Conservation (phyloP, 345 rosid species). For the Rhizophora apiculata region DNA sequence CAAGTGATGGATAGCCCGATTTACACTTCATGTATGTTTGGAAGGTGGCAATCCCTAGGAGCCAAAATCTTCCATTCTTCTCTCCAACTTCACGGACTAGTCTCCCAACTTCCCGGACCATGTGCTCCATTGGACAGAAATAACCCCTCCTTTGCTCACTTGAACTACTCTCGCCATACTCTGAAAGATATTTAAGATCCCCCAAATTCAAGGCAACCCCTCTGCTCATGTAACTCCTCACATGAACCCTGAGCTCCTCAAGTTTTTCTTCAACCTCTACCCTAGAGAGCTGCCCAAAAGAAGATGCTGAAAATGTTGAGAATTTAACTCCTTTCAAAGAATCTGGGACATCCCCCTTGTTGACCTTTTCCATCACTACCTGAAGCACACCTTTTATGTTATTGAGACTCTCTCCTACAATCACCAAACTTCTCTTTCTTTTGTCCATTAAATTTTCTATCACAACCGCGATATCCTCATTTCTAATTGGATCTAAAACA, state of each 20-base stretch:
- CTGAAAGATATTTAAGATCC: conserved; percentile 68
- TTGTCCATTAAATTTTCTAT: conserved; percentile 49
- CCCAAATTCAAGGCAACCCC: conserved; percentile 68
- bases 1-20: conserved; percentile 65
- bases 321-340: conserved; percentile 55
- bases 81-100: conserved; percentile 47
- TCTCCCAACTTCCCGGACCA: conserved; percentile 70
- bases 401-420: conserved; percentile 68
- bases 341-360: conserved; percentile 56
- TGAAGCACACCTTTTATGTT: conserved; percentile 51
- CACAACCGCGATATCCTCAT: conserved; percentile 64
- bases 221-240: conserved; percentile 41
- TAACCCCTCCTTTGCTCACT: conserved; percentile 20
- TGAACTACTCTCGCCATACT: conserved; percentile 37
- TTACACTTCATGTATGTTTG: conserved; percentile 75
- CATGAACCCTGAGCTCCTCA: conserved; percentile 45
- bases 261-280: conserved; percentile 57
- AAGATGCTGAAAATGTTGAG: conserved; percentile 42
- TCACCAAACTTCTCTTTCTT: conserved; percentile 46
- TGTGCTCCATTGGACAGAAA: conserved; percentile 57
- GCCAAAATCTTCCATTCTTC: conserved; percentile 54
- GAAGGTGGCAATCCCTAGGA: conserved; percentile 78
- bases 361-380: conserved; percentile 59
- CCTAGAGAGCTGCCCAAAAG: conserved; percentile 48
- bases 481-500: conserved; percentile 35